Conservation (phyloP, 2,329 filamentous ascomycete species). For the Trichoderma atrobrunneum region DNA sequence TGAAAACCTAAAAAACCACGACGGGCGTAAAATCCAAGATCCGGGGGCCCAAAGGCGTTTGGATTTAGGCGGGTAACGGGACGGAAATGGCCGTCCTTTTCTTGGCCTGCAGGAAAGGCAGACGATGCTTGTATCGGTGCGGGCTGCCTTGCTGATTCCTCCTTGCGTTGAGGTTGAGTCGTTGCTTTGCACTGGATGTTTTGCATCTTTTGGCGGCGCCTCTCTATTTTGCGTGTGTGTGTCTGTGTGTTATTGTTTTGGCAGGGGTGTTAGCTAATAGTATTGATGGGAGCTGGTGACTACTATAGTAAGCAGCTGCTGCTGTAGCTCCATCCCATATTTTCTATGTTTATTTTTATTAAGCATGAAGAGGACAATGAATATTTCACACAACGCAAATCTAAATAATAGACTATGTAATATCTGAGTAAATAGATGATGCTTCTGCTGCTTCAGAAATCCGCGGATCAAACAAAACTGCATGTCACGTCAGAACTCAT, state of each 20-base stretch:
- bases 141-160: background rate
- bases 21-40: background rate
- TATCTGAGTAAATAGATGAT: background rate
- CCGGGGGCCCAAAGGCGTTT: background rate
- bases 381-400: background rate
- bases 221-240: background rate
- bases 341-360: background rate
- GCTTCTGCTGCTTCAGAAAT: background rate
- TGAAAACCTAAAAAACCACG: background rate
- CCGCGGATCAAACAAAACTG: background rate
- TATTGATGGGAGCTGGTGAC: background rate
- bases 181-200: background rate
- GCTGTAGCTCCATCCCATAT: background rate
- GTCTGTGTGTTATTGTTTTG: background rate
- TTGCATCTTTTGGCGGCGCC: background rate
- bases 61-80: background rate
- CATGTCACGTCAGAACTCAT: background rate
- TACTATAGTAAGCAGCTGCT: background rate
- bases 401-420: background rate
- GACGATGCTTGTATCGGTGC: background rate
- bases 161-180: background rate
- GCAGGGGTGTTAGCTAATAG: background rate
- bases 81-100: constrained; percentile 5
- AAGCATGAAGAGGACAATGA: background rate
- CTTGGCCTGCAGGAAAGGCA: background rate